Base-by-base conservation (phyloP, 345 rosid genomes). In the Eucalyptus cloeziana region DNA sequence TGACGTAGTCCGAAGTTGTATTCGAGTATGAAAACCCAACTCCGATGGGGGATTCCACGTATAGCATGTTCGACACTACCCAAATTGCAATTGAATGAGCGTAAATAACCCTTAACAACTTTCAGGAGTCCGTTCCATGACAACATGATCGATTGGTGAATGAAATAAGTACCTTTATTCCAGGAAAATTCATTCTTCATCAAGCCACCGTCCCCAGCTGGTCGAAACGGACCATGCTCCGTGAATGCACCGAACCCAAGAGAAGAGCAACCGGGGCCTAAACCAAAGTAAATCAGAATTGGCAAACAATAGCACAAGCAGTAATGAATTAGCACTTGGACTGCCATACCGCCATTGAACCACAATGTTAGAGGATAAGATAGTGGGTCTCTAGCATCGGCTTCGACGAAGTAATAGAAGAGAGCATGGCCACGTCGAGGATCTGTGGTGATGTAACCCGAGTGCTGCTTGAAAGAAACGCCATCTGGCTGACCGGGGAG, bases 201-300 rank as follows among this genome's bases (percentile, higher is more conserved):
- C 47, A 92, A 92, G 49, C 58, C 21, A 49, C 92, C 94, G 87
- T 91, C 89, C 85, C 88, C 80, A 76, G 85, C 92, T 6, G 91
- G 93, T 88, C 89, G 90, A 88, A 92, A 93, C 56, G 93, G 92
- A 87, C 93, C 92, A 13, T 90, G 86, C 87, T 91, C 91, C 88
- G 64, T 86, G 88, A 91, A 92, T 27, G 92, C 92, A 40, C 91
- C 93, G 88, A 89, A 69, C 27, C 93, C 93, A 89, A 92, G 86
- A 44, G 93, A 92, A 86, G 94, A 93, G 90, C 93, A 93, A 25
- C 90, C 94, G 50, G 92, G 92, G 43, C 93, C 93, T 90, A 86
- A 17, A 87, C 76, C 50, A 8, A 37, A 87, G 44, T 30, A 37
- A 30, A 86, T 33, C 87, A 87, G 21, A 87, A 37, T 9, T 17